Percentiles rank a stretch among this genome's conserved stretches.
Conservation (phyloP, 2,329 filamentous ascomycete species). For the Diaporthe destruens region DNA sequence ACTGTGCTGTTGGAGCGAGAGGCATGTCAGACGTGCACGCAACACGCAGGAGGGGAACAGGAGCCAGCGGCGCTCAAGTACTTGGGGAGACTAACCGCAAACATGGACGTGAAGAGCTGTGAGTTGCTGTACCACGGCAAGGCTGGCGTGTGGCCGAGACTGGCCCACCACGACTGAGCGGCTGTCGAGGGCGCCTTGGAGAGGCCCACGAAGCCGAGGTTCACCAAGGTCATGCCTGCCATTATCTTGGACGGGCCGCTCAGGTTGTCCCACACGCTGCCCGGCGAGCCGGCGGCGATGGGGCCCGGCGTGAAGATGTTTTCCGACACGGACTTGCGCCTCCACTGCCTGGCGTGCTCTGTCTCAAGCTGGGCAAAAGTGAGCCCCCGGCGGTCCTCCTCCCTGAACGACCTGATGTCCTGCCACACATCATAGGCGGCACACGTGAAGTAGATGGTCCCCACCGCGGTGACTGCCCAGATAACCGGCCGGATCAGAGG, state of each 20-base stretch:
- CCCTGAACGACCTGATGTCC: slow-evolving; percentile 23
- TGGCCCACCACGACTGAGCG: slow-evolving; percentile 1
- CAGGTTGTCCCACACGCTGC: slow-evolving; percentile 41
- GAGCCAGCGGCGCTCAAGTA: too few relatives aligned
- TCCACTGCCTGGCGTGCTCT: slow-evolving; percentile 1
- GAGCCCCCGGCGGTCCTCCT: slow-evolving; percentile 20
- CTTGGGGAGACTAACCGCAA: slow-evolving; percentile 45
- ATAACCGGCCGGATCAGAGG: slow-evolving; percentile 43
- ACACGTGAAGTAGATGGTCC: slow-evolving; percentile 39
- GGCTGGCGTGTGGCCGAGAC: slow-evolving; percentile 34
- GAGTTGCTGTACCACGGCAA: slow-evolving; percentile 23
- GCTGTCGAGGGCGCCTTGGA: slow-evolving; percentile 37
- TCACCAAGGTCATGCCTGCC: slow-evolving; percentile 42
- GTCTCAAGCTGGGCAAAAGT: slow-evolving; percentile 40
- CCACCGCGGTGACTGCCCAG: slow-evolving; percentile 44
- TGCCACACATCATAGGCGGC: slow-evolving; percentile 31
- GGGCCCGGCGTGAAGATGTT: slow-evolving; percentile 18
- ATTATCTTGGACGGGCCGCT: slow-evolving; percentile 35
- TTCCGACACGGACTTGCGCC: neutral
- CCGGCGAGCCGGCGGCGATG: slow-evolving; percentile 34
- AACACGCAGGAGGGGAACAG: too few relatives aligned
- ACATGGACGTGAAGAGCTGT: slow-evolving; percentile 47
- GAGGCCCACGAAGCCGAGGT: slow-evolving; percentile 41
- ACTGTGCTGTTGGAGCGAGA: slow-evolving; percentile 41
- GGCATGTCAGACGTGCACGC: neutral